Conservation (phyloP, 2,329 filamentous ascomycete species). For the Apiospora marii region DNA sequence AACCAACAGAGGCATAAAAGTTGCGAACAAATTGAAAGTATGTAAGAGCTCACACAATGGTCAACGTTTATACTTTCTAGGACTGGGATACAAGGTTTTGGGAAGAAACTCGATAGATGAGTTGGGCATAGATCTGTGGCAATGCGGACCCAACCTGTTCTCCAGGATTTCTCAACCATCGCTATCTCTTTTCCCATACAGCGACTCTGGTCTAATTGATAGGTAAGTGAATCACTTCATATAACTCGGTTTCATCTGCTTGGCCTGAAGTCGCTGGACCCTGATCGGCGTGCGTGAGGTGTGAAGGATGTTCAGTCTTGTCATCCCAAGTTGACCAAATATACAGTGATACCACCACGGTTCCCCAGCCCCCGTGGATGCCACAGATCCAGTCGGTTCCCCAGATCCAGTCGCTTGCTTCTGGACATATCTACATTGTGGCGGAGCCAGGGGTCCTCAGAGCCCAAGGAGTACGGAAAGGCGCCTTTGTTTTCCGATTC, state of each 20-base stretch:
- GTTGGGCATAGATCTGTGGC: not conserved
- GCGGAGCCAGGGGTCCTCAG: not conserved
- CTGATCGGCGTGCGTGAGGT: too few relatives aligned
- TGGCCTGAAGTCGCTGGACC: too few relatives aligned
- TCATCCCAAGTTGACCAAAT: too few relatives aligned
- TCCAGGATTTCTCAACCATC: not conserved
- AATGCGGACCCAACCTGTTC: not conserved
- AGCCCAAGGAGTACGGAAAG: not conserved
- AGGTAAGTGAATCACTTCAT: not conserved
- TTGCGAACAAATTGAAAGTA: not conserved
- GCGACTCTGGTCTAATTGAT: not conserved
- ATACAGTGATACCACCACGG: not conserved
- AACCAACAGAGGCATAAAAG: not conserved
- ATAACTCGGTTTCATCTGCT: not conserved
- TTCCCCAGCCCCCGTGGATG: too few relatives aligned
- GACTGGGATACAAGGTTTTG: not conserved
- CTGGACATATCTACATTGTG: not conserved
- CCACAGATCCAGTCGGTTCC: too few relatives aligned
- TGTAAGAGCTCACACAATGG: fast-evolving
- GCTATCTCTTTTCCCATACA: not conserved
- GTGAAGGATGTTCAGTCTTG: too few relatives aligned
- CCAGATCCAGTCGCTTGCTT: too few relatives aligned
- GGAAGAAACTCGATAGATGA: not conserved
- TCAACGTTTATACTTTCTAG: not conserved
- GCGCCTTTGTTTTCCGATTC: not conserved